Conservation (phyloP, 31 red algal species). For the Bonnemaisonia californica region DNA sequence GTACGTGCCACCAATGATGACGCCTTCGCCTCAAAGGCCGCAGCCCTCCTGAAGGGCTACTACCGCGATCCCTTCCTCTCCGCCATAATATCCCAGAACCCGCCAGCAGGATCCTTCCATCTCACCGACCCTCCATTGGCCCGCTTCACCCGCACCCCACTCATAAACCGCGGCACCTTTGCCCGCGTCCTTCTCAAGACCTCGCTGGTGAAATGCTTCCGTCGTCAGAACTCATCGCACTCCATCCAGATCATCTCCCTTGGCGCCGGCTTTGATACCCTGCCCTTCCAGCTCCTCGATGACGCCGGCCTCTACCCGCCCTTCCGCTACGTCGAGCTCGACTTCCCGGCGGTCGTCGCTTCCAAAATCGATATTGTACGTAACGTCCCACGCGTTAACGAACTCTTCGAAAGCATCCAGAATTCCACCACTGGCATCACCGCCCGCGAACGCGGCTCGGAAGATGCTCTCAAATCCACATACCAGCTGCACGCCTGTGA, state of each 20-base stretch:
- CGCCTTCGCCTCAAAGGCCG: constrained; percentile 51
- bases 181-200: constrained; percentile 58
- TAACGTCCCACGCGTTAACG: not conserved
- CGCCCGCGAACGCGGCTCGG: not conserved
- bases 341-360: constrained; percentile 56
- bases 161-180: constrained; percentile 80
- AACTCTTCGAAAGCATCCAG: not conserved
- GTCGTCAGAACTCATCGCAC: not conserved
- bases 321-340: constrained; percentile 65
- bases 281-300: constrained; percentile 61
- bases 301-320: not conserved
- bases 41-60: constrained; percentile 49
- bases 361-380: constrained; percentile 24
- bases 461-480: not conserved
- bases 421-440: not conserved
- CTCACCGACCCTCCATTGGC: not conserved
- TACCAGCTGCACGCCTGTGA: constrained; percentile 63
- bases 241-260: constrained; percentile 80
- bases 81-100: constrained; percentile 24
- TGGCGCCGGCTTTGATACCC: constrained; percentile 90
- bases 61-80: constrained; percentile 18
- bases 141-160: constrained; percentile 40
- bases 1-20: constrained; percentile 62
- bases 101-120: not conserved
- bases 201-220: constrained; percentile 42